Conservation (phyloP, 257 asterid genomes). For the Fraxinus quadrangulata region DNA sequence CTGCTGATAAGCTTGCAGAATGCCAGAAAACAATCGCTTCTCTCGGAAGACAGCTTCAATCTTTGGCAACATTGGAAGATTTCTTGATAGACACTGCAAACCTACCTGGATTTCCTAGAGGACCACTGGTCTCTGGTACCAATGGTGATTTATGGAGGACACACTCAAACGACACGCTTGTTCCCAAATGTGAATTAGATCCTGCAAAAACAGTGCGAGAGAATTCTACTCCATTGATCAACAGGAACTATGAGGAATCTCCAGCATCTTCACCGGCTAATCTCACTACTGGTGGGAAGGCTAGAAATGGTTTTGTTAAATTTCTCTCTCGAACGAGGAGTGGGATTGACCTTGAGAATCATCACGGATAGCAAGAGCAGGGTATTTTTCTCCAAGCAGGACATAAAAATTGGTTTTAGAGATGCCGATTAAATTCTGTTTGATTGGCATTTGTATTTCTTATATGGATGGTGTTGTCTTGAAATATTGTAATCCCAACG, state of each 20-base stretch:
- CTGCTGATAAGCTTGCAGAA: constrained; percentile 83
- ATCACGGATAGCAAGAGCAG: constrained; percentile 30
- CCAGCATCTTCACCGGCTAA: constrained; percentile 41
- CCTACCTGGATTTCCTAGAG: constrained; percentile 59
- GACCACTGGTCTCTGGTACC: constrained; percentile 26
- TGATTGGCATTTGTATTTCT: neutral
- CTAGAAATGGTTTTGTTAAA: constrained; percentile 56
- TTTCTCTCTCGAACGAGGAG: constrained; percentile 58
- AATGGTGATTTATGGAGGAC: constrained; percentile 38
- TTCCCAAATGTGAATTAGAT: constrained; percentile 32
- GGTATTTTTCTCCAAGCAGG: neutral
- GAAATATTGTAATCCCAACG: neutral
- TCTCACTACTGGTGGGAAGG: constrained; percentile 34
- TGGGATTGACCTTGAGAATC: constrained; percentile 42
- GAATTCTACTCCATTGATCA: constrained; percentile 24
- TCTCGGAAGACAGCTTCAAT: constrained; percentile 73
- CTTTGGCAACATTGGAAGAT: constrained; percentile 80
- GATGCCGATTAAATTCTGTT: neutral
- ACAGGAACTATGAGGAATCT: constrained; percentile 46
- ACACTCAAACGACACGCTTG: constrained; percentile 32
- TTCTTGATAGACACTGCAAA: constrained; percentile 73
- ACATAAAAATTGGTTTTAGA: neutral
- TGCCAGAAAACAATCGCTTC: constrained; percentile 88
- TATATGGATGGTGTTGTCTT: neutral
- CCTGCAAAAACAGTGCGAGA: constrained; percentile 32